phyloP scores from a whole-genome alignment of 2,329 filamentous ascomycete species.

The Venturia aucupariae region DNA sequence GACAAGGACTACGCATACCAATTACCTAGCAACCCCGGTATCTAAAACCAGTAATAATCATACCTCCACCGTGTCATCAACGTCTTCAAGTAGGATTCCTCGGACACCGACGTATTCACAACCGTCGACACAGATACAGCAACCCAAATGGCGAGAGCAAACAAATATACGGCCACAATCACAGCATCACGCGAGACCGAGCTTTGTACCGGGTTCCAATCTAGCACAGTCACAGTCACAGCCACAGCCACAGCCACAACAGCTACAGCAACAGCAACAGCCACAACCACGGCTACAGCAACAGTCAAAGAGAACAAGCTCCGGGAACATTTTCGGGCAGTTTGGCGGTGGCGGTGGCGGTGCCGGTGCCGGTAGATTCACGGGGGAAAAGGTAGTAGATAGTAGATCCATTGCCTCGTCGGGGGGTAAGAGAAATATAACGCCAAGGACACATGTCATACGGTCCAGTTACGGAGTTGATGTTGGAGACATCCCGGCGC shows the following conservation, averaged over 20 bases:
- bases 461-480: conserved; percentile 20
- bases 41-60: not conserved
- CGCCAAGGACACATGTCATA: conserved; percentile 17
- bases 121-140: not conserved
- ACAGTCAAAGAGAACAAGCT: not conserved
- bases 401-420: conserved; percentile 23
- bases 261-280: not conserved
- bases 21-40: not conserved
- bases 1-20: conserved; percentile 2
- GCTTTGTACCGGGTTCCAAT: not conserved
- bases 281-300: not conserved
- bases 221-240: not conserved
- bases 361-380: no score
- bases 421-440: conserved; percentile 12
- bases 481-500: conserved; percentile 19
- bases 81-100: not conserved
- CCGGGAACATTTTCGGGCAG: conserved; percentile 20
- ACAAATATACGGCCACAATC: not conserved
- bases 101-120: not conserved
- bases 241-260: no score
- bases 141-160: not conserved
- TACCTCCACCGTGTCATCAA: not conserved
- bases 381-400: conserved; percentile 30
- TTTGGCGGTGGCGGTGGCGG: conserved; percentile 32
- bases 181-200: not conserved